Evolutionary conservation across 2,329 filamentous ascomycete species (phyloP), one percentile per base, ranked within the genome.

Genomic region (Colletotrichum viniferum): DNA sequence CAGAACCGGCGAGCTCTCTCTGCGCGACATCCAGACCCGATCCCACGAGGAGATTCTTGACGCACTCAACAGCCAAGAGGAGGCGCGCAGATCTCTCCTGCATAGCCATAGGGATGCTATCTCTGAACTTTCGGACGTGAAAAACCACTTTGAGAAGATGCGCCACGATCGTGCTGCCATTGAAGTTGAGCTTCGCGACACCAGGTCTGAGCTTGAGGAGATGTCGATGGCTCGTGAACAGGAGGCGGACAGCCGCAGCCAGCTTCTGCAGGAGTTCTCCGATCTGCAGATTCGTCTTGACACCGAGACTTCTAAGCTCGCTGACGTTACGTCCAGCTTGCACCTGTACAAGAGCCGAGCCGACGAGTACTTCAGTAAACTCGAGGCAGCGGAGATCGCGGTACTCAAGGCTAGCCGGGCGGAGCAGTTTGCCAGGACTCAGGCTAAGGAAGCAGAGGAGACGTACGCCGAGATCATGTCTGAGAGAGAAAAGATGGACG

Each of bases 281-380:
- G 97, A 98, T 81, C 88, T 98, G 64, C 97, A 98, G 81, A 98
- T 98, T 79, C 92, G 96, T 61, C 90, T 98, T 18, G 97, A 98
- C 82, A 93, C 94, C 7, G 97, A 98, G 85, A 92, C 92, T 1
- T 98, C 95, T 1, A 96, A 94, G 83, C 89, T 96, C 32, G 91
- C 93, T 32, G 96, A 99, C 83, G 92, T 98, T 60, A 92, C 92
- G 9, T 94, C 95, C 4, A 98, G 94, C 83, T 90, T 98, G 56
- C 93, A 92, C 76, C 87, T 98, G 77, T 99, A 98, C 89, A 98
- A 98, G 89, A 92, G 92, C 77, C 93, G 96, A 58, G 94, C 96
- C 5, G 96, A 98, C 81, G 96, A 98, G 82, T 98, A 99, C 85
- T 99, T 98, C 85, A 94, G 92, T 87, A 98, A 98, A 85, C 91